Percentiles rank a stretch among this genome's conserved stretches.
Evolutionary conservation across 305 asterid species (phyloP).

Genomic region (Fraxinus sp.): DNA sequence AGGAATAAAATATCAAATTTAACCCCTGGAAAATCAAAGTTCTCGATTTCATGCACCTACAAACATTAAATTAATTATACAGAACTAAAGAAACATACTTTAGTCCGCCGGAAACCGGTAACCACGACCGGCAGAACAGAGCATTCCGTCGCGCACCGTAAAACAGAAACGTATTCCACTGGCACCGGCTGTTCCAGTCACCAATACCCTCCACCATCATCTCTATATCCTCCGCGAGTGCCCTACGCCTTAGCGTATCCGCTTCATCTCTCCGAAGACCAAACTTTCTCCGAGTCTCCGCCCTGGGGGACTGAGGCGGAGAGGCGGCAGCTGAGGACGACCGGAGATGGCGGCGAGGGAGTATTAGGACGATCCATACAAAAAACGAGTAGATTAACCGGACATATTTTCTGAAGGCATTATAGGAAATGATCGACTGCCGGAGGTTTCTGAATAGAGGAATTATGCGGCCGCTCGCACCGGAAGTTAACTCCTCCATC

Average conservation of each 20-base stretch:
- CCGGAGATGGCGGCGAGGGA: constrained; percentile 54
- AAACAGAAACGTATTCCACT: constrained; percentile 76
- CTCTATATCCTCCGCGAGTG: constrained; percentile 76
- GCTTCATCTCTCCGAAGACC: constrained; percentile 76
- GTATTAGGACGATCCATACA: constrained; percentile 67
- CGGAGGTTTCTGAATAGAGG: constrained; percentile 75
- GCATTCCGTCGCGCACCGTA: constrained; percentile 70
- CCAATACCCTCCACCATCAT: constrained; percentile 47
- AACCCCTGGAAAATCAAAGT: background rate
- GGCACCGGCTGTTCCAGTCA: constrained; percentile 37
- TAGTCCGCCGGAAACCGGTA: constrained; percentile 65
- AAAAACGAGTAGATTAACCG: constrained; percentile 57
- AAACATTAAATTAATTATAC: background rate
- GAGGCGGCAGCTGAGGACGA: constrained; percentile 36
- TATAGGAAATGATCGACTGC: constrained; percentile 55
- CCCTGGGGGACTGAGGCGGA: constrained; percentile 53
- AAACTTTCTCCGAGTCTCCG: constrained; percentile 48
- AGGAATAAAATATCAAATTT: background rate
- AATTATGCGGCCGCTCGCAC: constrained; percentile 94
- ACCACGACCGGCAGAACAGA: constrained; percentile 92
- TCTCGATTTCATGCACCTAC: background rate
- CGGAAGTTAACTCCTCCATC: constrained; percentile 95
- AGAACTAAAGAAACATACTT: constrained; percentile 36
- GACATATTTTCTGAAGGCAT: constrained; percentile 40
- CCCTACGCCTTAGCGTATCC: constrained; percentile 86